phyloP scores from a whole-genome alignment of 495 filamentous ascomycete species.

The Penicillium psychrofluorescens region DNA sequence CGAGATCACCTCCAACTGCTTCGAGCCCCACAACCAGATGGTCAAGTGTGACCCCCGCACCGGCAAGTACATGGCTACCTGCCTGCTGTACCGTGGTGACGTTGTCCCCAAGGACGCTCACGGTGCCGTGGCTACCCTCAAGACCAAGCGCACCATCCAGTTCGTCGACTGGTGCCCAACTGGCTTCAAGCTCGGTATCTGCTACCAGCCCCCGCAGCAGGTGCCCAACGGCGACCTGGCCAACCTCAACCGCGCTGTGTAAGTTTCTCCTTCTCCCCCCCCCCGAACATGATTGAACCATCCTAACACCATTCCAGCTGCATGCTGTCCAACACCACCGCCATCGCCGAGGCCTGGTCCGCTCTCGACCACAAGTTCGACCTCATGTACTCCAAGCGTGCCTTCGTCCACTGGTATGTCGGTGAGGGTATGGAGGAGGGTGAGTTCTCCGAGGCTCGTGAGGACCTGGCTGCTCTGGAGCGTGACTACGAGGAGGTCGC shows the following conservation, averaged over 20 bases:
- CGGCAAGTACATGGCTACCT: conserved; percentile 99
- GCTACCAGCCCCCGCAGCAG: conserved; percentile 92
- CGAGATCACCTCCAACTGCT: conserved; percentile 62
- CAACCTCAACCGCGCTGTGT: conserved; percentile 96
- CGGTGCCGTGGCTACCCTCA: conserved; percentile 83
- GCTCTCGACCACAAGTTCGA: conserved; percentile 98
- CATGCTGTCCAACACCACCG: conserved; percentile 99
- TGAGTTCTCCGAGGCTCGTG: conserved; percentile 97
- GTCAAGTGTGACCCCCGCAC: conserved; percentile 98
- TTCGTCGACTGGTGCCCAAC: conserved; percentile 99
- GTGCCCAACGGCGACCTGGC: conserved; percentile 96
- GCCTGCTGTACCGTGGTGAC: conserved; percentile 95
- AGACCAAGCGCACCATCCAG: conserved; percentile 98
- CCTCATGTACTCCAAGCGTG: conserved; percentile 99
- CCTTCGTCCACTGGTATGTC: conserved; percentile 99
- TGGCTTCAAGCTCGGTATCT: conserved; percentile 99
- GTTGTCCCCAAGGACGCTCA: conserved; percentile 95
- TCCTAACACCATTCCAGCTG: conserved; percentile 49
- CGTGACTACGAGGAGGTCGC: conserved; percentile 99
- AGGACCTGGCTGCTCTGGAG: conserved; percentile 96
- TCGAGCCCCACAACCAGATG: conserved; percentile 89
- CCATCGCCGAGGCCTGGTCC: conserved; percentile 97
- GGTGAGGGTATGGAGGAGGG: conserved; percentile 99
- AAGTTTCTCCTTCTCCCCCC: conserved; percentile 36
- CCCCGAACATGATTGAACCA: not conserved